Conservation (phyloP, 2,329 filamentous ascomycete species). For the Harringtonia aguacate region DNA sequence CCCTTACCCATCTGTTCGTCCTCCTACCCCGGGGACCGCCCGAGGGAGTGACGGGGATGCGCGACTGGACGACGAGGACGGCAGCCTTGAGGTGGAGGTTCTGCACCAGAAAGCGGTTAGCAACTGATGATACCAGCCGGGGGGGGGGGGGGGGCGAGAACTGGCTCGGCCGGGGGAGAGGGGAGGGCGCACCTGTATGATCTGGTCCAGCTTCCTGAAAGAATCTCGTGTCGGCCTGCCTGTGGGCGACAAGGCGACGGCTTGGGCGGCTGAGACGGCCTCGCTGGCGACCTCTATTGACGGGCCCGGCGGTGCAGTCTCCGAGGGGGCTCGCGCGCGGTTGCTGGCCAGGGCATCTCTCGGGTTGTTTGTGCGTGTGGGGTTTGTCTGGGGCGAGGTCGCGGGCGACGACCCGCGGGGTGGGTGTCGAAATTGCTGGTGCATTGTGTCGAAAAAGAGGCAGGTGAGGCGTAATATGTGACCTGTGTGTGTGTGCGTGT, state of each 20-base stretch:
- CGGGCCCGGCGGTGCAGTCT: conserved; percentile 22
- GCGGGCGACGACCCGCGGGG: conserved; percentile 64
- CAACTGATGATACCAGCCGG: too few species aligned
- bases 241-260: conserved; percentile 36
- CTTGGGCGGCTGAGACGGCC: conserved; percentile 25
- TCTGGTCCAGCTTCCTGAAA: conserved; percentile 77
- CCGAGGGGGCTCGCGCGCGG: conserved; percentile 32
- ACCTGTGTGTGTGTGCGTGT: too few species aligned
- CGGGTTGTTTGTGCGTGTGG: conserved; percentile 60
- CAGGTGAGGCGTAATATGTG: background rate
- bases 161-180: background rate
- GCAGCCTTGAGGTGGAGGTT: conserved; percentile 89
- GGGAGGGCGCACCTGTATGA: conserved; percentile 65
- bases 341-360: conserved; percentile 46
- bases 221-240: conserved; percentile 45
- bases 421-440: conserved; percentile 75
- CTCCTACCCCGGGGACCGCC: conserved; percentile 44
- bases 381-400: conserved; percentile 60
- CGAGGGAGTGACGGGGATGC: conserved; percentile 56
- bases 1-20: conserved; percentile 77
- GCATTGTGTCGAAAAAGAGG: conserved; percentile 48
- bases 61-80: conserved; percentile 70
- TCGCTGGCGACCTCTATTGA: conserved; percentile 2
- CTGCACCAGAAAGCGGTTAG: conserved; percentile 33
- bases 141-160: background rate